Conservation (phyloP, 441 rosid species). For the Flueggea neowawraea region DNA sequence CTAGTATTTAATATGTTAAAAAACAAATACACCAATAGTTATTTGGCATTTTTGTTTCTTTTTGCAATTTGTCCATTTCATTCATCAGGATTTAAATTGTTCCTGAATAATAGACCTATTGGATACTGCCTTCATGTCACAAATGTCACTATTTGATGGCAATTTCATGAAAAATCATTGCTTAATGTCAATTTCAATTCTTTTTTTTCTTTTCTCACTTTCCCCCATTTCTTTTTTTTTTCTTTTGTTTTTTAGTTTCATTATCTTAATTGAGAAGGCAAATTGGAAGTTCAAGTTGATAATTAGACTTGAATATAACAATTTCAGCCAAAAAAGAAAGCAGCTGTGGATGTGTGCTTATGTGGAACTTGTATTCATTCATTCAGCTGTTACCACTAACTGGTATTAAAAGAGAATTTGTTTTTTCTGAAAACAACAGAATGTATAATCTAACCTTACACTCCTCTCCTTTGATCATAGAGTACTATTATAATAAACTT, state of each 20-base stretch:
- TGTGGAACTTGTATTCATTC: neutral
- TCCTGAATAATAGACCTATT: too few species aligned
- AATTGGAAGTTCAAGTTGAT: neutral
- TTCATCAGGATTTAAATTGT: too few species aligned
- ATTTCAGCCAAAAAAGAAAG: neutral
- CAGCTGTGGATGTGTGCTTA: neutral
- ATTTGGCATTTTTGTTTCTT: too few species aligned
- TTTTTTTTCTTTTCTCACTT: neutral
- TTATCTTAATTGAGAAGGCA: neutral
- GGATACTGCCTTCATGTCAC: too few species aligned
- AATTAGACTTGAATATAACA: too few species aligned
- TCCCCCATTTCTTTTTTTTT: neutral
- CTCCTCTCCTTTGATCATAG: neutral
- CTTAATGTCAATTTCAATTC: neutral
- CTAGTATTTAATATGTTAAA: too few species aligned
- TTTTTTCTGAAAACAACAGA: neutral
- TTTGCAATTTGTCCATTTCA: too few species aligned
- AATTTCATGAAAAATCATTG: too few species aligned
- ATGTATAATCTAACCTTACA: neutral
- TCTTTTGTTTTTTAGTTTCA: too few species aligned
- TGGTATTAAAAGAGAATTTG: neutral
- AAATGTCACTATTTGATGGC: too few species aligned
- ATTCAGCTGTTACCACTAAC: neutral
- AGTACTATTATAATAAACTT: neutral
- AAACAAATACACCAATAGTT: too few species aligned